Conservation (phyloP, 352 stramenopile genomes). For the Hyaloperonospora arabidopsidis region DNA sequence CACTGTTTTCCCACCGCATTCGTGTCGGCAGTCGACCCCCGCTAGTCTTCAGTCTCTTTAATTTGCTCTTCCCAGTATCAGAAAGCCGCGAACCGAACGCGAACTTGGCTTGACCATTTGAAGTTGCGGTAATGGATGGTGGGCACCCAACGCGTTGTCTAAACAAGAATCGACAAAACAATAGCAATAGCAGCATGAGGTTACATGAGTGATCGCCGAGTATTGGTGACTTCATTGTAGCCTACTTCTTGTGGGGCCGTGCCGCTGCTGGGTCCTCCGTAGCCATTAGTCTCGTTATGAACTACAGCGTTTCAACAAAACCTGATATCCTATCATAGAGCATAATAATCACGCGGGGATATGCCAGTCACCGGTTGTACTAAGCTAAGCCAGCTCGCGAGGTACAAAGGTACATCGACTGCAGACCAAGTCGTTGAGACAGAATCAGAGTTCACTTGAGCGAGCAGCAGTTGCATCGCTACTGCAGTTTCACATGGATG, state of each 20-base stretch:
- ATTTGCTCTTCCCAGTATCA: constrained; percentile 5
- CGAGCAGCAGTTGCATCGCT: constrained; percentile 56
- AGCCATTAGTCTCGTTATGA: too few species aligned
- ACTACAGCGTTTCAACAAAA: background rate
- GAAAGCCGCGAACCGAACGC: constrained; percentile 28
- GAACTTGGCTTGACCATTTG: constrained; percentile 14
- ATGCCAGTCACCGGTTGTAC: constrained; percentile 59
- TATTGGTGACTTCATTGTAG: background rate
- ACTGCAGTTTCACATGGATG: constrained; percentile 72
- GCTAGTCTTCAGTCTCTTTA: constrained; percentile 9
- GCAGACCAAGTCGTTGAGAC: background rate
- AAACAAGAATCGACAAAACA: background rate
- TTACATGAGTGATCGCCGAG: background rate
- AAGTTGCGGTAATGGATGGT: background rate
- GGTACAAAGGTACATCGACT: constrained; percentile 25
- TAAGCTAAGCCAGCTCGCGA: constrained; percentile 69
- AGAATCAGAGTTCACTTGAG: constrained; percentile 7
- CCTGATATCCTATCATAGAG: constrained; percentile 9
- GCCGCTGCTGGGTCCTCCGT: background rate
- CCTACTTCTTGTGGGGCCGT: constrained; percentile 26
- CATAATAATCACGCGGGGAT: constrained; percentile 35
- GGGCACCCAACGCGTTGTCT: constrained; percentile 18
- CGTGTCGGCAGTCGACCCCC: constrained; percentile 1
- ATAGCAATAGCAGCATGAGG: background rate
- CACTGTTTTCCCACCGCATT: constrained; percentile 3